Conservation (phyloP, 73 alveolate species). For the Durusdinium trenchii region DNA sequence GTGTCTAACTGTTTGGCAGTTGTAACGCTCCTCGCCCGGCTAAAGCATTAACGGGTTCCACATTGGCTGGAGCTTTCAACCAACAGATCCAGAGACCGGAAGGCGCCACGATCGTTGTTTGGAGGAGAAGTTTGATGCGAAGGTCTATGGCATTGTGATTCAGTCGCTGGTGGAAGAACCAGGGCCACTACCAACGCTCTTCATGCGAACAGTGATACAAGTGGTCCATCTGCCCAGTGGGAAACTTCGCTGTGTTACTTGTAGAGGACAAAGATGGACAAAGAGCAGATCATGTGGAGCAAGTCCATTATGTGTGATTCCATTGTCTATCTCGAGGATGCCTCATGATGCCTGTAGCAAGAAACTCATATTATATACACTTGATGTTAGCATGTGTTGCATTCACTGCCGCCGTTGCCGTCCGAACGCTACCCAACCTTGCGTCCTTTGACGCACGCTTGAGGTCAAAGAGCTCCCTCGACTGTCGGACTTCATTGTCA, state of each 20-base stretch:
- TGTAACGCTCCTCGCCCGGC: too few species aligned
- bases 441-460: too few species aligned
- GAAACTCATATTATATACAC: too few species aligned
- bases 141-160: constrained; percentile 93
- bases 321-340: too few species aligned
- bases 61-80: not conserved
- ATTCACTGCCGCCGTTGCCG: not conserved
- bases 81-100: not conserved
- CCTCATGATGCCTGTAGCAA: too few species aligned
- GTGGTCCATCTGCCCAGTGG: constrained; percentile 38
- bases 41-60: not conserved
- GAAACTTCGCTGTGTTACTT: too few species aligned
- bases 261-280: too few species aligned
- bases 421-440: not conserved
- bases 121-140: constrained; percentile 80
- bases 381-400: too few species aligned
- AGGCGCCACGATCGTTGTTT: not conserved
- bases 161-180: constrained; percentile 93
- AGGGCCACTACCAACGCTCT: constrained; percentile 88
- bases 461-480: constrained; percentile 94
- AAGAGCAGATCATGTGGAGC: too few species aligned
- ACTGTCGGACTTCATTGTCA: constrained; percentile 69
- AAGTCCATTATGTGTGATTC: too few species aligned
- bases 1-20: too few species aligned
- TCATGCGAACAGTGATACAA: constrained; percentile 94